Evolutionary conservation across 2,329 filamentous ascomycete species (phyloP).

Genomic region (Trichoderma hamatum): DNA sequence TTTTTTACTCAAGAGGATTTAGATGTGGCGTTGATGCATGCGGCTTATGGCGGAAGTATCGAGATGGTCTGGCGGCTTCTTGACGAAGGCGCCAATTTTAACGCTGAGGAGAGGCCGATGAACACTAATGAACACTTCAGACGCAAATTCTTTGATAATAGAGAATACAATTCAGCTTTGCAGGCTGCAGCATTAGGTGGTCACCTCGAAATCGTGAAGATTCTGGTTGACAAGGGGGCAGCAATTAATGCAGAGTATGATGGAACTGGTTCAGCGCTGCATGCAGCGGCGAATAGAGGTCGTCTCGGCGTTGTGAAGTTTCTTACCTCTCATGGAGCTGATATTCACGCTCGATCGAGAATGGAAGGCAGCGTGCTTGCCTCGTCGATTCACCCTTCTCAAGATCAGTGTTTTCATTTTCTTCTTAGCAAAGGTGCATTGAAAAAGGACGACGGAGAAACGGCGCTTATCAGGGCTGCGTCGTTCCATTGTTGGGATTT

Average conservation of each 20-base stretch:
- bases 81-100: slow-evolving; percentile 3
- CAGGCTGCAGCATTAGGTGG: background rate
- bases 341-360: background rate
- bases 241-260: background rate
- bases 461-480: background rate
- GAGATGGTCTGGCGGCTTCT: background rate
- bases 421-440: background rate
- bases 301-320: background rate
- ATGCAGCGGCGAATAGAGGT: background rate
- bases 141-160: background rate
- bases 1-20: slow-evolving; percentile 5
- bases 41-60: background rate
- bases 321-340: background rate
- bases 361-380: background rate
- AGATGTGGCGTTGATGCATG: background rate
- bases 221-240: background rate
- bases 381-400: background rate
- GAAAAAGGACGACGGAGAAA: background rate
- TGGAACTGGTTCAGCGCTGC: background rate
- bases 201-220: background rate
- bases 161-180: background rate
- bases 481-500: background rate
- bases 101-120: background rate
- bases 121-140: background rate
- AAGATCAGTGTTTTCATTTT: background rate